Evolutionary conservation across 2,329 filamentous ascomycete genomes (phyloP).

Genomic region (Colletotrichum spinosum): DNA sequence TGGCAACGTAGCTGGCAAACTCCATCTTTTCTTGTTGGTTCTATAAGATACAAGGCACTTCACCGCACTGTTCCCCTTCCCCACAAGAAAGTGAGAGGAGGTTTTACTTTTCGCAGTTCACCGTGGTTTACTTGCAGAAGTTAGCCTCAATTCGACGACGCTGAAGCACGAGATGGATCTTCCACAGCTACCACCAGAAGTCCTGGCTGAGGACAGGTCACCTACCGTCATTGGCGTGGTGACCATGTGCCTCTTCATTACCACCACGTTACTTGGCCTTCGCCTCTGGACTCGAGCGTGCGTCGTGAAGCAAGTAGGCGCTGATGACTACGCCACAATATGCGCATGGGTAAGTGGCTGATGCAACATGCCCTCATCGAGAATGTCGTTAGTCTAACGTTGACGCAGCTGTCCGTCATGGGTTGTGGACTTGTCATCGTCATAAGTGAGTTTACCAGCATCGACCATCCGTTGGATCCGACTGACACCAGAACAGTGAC

Average conservation of each 20-base stretch:
- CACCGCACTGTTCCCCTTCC: too few relatives aligned
- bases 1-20: constrained; percentile 5
- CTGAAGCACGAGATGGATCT: constrained; percentile 16
- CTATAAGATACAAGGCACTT: too few relatives aligned
- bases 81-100: not conserved
- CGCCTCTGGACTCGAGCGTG: constrained; percentile 43
- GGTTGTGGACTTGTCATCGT: constrained; percentile 20
- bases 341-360: constrained; percentile 39
- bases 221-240: constrained; percentile 37
- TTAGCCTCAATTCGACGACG: not conserved
- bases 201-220: constrained; percentile 31
- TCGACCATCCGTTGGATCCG: too few relatives aligned
- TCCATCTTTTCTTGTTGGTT: not conserved
- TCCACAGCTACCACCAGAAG: constrained; percentile 23
- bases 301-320: constrained; percentile 42
- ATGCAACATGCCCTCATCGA: not conserved
- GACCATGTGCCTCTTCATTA: constrained; percentile 38
- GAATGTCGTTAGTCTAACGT: constrained; percentile 4
- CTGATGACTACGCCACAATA: constrained; percentile 43
- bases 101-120: not conserved
- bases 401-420: constrained; percentile 13
- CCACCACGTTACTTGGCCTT: constrained; percentile 37
- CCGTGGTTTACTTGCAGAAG: not conserved
- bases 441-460: constrained; percentile 12
- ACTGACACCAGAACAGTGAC: constrained; percentile 17